These are phyloP conservation scores for Pythium pyrilobum DNA, from an alignment of 352 stramenopile genomes.

Conservation along the genomic window DNA sequence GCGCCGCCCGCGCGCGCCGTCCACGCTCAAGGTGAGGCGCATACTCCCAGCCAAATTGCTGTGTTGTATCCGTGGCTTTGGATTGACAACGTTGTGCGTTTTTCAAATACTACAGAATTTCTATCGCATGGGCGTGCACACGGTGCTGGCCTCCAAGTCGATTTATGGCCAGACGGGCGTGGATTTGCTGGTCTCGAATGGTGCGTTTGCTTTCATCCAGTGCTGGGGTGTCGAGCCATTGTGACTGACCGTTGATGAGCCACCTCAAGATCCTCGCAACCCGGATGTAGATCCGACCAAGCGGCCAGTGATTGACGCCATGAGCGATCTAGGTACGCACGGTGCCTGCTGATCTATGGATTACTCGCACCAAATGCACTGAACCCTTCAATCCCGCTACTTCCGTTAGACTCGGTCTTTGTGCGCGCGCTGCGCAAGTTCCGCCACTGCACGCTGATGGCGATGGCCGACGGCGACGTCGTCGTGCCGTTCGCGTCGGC, in stretches of 20 bases:
- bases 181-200: slow-evolving; percentile 49
- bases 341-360: no score
- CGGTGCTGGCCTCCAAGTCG: slow-evolving; percentile 46
- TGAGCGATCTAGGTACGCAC: slow-evolving; percentile 43
- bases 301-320: slow-evolving; percentile 49
- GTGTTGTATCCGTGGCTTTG: background rate
- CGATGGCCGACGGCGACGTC: slow-evolving; percentile 72
- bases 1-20: slow-evolving; percentile 49
- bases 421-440: slow-evolving; percentile 51
- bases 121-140: slow-evolving; percentile 65
- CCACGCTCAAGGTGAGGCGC: slow-evolving; percentile 49
- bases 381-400: background rate
- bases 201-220: background rate
- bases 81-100: background rate
- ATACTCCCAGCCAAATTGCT: no score
- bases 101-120: slow-evolving; percentile 41
- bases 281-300: slow-evolving; percentile 2
- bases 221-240: no score
- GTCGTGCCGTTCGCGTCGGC: slow-evolving; percentile 68
- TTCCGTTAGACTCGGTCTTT: slow-evolving; percentile 37
- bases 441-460: slow-evolving; percentile 53
- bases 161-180: slow-evolving; percentile 74
- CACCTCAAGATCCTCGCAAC: slow-evolving; percentile 8
- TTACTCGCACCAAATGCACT: background rate
- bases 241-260: background rate